Evolutionary conservation across 805 yeast genomes (phyloP), one percentile per base, ranked within the genome.

Genomic region (Starmerella roubikii): DNA sequence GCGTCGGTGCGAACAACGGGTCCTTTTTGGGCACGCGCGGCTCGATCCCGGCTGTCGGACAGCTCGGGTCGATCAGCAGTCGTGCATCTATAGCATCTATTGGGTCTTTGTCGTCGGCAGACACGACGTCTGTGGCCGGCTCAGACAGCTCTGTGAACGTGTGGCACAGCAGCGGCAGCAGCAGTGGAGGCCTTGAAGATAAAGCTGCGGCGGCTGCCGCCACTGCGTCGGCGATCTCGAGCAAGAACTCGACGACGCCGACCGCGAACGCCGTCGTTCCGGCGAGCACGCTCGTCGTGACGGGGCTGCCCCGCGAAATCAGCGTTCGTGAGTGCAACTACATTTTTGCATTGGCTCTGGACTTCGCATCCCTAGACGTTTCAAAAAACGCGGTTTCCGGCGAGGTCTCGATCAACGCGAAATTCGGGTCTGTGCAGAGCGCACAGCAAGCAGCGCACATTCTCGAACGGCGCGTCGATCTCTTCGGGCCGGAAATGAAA

Each of bases 321-420:
- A 49, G 62, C 15, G 42, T 46, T 16, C 59, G 65, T 16, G 67
- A 62, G 46, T 54, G 63, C 35, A 53, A 54, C 13, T 48, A 60
- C 26, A 44, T 63, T 37, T 62, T 62, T 40, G 55, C 65, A 10
- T 57, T 62, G 41, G 66, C 66, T 13, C 53, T 54, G 4, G 66
- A 61, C 29, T 61, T 54, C 38, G 26, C 57, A 25, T 42, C 50
- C 25, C 45, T 55, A 30, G 66, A 62, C 34, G 38, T 62, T 20
- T 49, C 46, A 30, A 49, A 55, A 21, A 54, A 55, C 15, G 47
- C 51, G n/a, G 47, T 48, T 10, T 51, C 59, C 12, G 45, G 51
- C 13, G 44, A 41, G 11, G 36, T 50, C 19, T 38, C 48, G 18
- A 53, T 55, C 22, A 32, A 35, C 17, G 64, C 57, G 7, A 54